Conservation (phyloP, 257 asterid species). For the Rhazya stricta region DNA sequence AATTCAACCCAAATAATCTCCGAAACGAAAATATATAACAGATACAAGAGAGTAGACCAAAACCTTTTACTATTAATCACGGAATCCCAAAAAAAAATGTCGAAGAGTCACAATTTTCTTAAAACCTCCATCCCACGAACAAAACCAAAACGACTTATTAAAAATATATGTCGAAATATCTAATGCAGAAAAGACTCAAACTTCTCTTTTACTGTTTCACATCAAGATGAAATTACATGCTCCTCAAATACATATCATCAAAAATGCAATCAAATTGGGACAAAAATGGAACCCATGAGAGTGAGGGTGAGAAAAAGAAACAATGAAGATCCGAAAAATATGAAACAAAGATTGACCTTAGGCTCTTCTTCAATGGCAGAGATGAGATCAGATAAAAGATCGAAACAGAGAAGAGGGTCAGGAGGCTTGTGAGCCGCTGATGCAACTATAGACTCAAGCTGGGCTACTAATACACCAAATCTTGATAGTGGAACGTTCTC, state of each 20-base stretch:
- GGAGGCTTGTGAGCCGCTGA: conserved; percentile 95
- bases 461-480: conserved; percentile 96
- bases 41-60: background rate
- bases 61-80: background rate
- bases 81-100: background rate
- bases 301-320: background rate
- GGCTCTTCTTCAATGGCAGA: conserved; percentile 78
- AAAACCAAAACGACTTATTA: background rate
- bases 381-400: conserved; percentile 92
- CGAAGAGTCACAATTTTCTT: background rate
- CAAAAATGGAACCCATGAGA: background rate
- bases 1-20: background rate
- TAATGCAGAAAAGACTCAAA: background rate
- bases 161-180: background rate
- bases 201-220: background rate
- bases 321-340: conserved; percentile 6
- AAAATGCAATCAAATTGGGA: background rate
- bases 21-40: background rate
- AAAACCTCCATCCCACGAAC: too few species aligned
- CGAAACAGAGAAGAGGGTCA: conserved; percentile 87
- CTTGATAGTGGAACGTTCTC: conserved; percentile 63
- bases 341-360: conserved; percentile 41
- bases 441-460: conserved; percentile 85
- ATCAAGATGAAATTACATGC: background rate
- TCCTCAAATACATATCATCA: background rate